Base-by-base conservation (phyloP, 2,329 filamentous ascomycete species). In the Cladosporium phlei region DNA sequence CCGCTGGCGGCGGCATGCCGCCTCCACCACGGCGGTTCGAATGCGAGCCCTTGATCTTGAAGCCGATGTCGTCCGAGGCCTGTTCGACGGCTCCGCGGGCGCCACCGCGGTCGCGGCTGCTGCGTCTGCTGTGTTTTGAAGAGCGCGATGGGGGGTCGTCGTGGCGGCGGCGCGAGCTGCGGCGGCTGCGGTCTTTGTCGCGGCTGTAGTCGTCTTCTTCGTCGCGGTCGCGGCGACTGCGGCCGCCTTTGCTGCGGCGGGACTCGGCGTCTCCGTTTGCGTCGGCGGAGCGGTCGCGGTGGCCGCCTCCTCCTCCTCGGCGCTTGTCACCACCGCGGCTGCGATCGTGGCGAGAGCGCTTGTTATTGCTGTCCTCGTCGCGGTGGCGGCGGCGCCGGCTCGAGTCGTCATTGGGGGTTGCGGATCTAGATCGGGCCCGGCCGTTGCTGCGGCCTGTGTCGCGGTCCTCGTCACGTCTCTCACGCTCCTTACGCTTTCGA, bases 351-450 rank as follows among this genome's bases (percentile, higher is more conserved):
- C 39, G 39, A 66, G 9, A 68, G 4, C 69, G 70, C 9, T 67
- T 66, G 38, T 69, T 57, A 4, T 67, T 62, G 43, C 65, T 62
- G 5, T 68, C 64, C 39, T 71, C 68, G 48, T 67, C 69, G 29
- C 64, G 69, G 19, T 68, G 81, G 55, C 80, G 81, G 51, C 80
- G 78, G 56, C 82, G 78, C 38, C 75, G 67, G 53, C 75, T 79
- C 28, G 66, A 67, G 55, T 76, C 79, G 22, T 70, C 70, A 8
- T 80, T 78, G 1, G 77, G 78, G 2, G 86, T 88, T 4, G 75
- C 74, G 4, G 85, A 87, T 48, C 83, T 75, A 0, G 82, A 81
- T 40, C 77, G 75, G 38, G 80, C 76, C 34, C 62, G 60, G 70
- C 66, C 64, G 5, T 65, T 63, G 34, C 56, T 55, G 24, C 67